Conservation (phyloP, 768 basidiomycete genomes). For the Boletus eberwhitei region DNA sequence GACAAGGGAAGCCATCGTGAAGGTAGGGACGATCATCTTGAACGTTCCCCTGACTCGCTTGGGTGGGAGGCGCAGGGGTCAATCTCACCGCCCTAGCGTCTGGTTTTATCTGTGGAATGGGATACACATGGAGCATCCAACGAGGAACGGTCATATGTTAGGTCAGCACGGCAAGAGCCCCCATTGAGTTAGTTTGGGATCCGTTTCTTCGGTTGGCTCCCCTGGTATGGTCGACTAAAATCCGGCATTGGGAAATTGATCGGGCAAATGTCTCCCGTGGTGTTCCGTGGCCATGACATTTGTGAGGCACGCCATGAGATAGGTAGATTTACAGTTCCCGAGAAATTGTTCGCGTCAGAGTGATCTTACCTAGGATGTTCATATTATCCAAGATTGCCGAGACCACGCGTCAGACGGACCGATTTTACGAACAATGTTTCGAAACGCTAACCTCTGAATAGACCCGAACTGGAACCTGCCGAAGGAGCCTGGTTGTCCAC, state of each 20-base stretch:
- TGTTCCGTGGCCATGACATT: neutral
- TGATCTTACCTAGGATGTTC: neutral
- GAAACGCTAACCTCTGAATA: neutral
- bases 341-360: no score
- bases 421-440: neutral
- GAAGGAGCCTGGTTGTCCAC: neutral
- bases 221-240: neutral
- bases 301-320: neutral
- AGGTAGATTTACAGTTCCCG: neutral
- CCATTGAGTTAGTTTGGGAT: neutral
- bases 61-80: neutral
- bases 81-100: neutral
- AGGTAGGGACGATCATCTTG: neutral
- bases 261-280: neutral
- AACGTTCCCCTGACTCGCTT: neutral
- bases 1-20: conserved; percentile 1
- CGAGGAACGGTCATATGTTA: neutral
- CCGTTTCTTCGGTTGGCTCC: neutral
- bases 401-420: neutral
- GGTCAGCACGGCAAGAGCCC: neutral
- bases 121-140: neutral
- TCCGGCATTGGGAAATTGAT: neutral
- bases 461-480: neutral
- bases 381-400: neutral
- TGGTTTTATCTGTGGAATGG: conserved; percentile 4